phyloP scores from a whole-genome alignment of 2,329 filamentous ascomycete genomes.

The Paracamarosporium sp. region DNA sequence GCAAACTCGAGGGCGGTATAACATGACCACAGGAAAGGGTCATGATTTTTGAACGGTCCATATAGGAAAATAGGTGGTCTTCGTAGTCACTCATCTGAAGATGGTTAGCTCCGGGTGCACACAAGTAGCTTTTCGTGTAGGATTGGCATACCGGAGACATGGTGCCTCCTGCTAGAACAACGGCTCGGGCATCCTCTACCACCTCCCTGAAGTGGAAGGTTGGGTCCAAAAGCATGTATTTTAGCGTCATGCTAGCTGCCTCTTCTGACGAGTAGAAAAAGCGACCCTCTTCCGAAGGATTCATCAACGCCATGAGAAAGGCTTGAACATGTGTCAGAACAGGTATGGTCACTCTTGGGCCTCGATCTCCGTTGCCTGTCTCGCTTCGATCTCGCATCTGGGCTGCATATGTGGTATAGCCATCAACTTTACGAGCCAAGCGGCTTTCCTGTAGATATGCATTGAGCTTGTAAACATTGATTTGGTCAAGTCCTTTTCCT shows the following conservation, averaged over 20 bases:
- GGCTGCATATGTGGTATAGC: conserved; percentile 74
- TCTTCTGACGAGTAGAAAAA: conserved; percentile 63
- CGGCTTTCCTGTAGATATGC: conserved; percentile 91
- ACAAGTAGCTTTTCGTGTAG: background rate
- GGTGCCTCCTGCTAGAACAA: conserved; percentile 91
- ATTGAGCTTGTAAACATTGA: conserved; percentile 89
- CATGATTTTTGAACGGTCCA: conserved; percentile 68
- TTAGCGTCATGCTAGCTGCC: conserved; percentile 66
- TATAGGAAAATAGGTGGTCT: conserved; percentile 81
- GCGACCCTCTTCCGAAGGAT: conserved; percentile 73
- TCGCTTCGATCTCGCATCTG: conserved; percentile 47
- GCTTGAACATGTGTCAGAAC: conserved; percentile 68
- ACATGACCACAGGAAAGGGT: conserved; percentile 95
- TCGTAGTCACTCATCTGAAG: conserved; percentile 81
- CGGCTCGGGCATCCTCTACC: conserved; percentile 80
- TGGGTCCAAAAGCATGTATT: conserved; percentile 89
- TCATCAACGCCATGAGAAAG: conserved; percentile 83
- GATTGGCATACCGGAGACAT: conserved; percentile 80
- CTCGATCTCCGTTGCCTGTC: conserved; percentile 11
- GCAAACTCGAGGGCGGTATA: conserved; percentile 81
- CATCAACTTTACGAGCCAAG: conserved; percentile 91
- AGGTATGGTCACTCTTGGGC: conserved; percentile 52
- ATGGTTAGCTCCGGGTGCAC: conserved; percentile 8
- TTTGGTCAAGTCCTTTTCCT: conserved; percentile 89
- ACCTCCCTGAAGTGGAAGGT: conserved; percentile 90